Conservation (phyloP, 2,329 filamentous ascomycete genomes). For the Balansia obtecta region DNA sequence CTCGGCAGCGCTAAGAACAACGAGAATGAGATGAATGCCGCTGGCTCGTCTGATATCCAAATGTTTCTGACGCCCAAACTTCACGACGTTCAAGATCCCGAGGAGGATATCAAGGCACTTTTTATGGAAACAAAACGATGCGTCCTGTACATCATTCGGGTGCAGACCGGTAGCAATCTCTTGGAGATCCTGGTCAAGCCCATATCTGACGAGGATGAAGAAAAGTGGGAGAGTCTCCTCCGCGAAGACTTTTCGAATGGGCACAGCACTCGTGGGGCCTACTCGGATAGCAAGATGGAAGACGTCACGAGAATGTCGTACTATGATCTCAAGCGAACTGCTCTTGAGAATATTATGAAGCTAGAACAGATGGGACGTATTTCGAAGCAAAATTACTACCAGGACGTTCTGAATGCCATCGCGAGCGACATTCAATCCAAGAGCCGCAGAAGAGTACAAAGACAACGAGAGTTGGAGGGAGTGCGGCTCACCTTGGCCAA, state of each 20-base stretch:
- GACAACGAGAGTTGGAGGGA: slow-evolving; percentile 80
- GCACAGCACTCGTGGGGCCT: slow-evolving; percentile 65
- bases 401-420: slow-evolving; percentile 95
- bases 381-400: slow-evolving; percentile 82
- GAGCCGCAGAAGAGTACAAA: slow-evolving; percentile 81
- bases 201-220: slow-evolving; percentile 75
- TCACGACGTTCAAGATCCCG: slow-evolving; percentile 82
- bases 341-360: slow-evolving; percentile 84
- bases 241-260: slow-evolving; percentile 64
- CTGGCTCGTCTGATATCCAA: slow-evolving; percentile 78
- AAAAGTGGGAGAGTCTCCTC: slow-evolving; percentile 72
- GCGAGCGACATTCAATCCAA: slow-evolving; percentile 95
- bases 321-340: slow-evolving; percentile 81
- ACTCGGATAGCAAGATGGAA: slow-evolving; percentile 76
- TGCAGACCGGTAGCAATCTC: slow-evolving; percentile 85
- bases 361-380: slow-evolving; percentile 83
- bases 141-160: slow-evolving; percentile 91
- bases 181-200: slow-evolving; percentile 91
- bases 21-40: slow-evolving; percentile 81
- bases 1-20: slow-evolving; percentile 94
- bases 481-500: slow-evolving; percentile 64
- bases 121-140: slow-evolving; percentile 99
- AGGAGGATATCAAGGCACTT: slow-evolving; percentile 79
- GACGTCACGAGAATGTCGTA: slow-evolving; percentile 87
- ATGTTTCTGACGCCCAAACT: slow-evolving; percentile 84